Evolutionary conservation across 2,329 filamentous ascomycete species (phyloP), one percentile per base, ranked within the genome.

Genomic region (Talaromyces sp.): DNA sequence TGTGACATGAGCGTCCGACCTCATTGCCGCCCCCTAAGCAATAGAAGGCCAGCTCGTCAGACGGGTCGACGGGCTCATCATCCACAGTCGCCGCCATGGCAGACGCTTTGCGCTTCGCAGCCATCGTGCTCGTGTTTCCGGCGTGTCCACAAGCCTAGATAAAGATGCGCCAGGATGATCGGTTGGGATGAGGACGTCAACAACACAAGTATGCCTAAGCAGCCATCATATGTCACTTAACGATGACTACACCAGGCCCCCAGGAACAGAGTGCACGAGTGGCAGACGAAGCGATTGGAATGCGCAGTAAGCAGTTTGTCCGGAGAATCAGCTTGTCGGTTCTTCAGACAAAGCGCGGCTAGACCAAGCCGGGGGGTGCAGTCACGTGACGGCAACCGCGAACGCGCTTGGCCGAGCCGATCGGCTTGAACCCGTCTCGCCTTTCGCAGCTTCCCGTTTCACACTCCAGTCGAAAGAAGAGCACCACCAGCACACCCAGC

Each of bases 1-100:
- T 96, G 74, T 99, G 95, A 76, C 95, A 98, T 66, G 95, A 98
- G 66, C 95, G 85, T 58, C 95, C 95, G 64, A 99, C 95, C 78
- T 99, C 95, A 75, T 97, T 98, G 67, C 95, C 95, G 63, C 95
- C 95, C 63, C 95, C 95, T 41, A 99, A 81, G 69, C 91, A 96
- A 58, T 96, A 84, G 71, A 99, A 99, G 79, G 92, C 90, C 61
- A 99, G 85, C 80, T 98, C 92, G 72, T 99, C 95, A 1, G 92
- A 86, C 4, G 95, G 92, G 69, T 98, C 93, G 61, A 96, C 89
- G 0, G 92, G 91, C 70, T 97, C 92, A 61, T 97, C 91, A 49
- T 87, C 84, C 24, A 72, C 66, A 26, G 79, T 77, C 56, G 86
- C 79, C 58, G 86, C 85, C 82, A 96, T 89, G 10, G 89, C 89